Evolutionary conservation across 148 eudicot genomes (phyloP).

Genomic region (Rhododendron williamsianum): DNA sequence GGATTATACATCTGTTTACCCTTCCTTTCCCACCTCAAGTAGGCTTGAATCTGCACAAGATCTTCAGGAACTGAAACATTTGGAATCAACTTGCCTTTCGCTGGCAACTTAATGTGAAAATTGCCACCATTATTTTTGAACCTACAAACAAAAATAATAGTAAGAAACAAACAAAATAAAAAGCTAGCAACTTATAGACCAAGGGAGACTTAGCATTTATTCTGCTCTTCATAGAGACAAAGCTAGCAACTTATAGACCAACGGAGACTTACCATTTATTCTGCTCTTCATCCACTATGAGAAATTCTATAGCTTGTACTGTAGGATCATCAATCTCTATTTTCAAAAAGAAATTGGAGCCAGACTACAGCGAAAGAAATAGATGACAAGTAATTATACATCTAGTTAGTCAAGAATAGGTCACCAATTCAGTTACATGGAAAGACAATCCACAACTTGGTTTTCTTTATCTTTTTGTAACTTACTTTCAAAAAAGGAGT

Average conservation of each 20-base stretch:
- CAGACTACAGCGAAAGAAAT: conserved; percentile 52
- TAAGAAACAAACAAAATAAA: not conserved
- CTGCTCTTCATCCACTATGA: conserved; percentile 67
- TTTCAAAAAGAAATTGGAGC: conserved; percentile 47
- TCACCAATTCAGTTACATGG: not conserved
- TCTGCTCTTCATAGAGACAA: conserved; percentile 47
- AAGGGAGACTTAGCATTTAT: conserved; percentile 52
- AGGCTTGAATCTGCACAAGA: conserved; percentile 93
- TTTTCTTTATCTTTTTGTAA: not conserved
- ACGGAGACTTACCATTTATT: conserved; percentile 59
- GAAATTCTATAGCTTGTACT: conserved; percentile 85
- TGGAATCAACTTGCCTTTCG: conserved; percentile 31
- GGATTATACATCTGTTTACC: conserved; percentile 90
- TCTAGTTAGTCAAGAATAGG: not conserved
- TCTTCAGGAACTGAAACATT: conserved; percentile 81
- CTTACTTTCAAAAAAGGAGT: conserved; percentile 77
- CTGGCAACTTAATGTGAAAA: conserved; percentile 59
- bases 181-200: not conserved
- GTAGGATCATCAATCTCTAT: conserved; percentile 86
- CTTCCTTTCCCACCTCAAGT: conserved; percentile 92
- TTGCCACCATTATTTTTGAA: conserved; percentile 80
- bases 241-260: not conserved
- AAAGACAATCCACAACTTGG: not conserved
- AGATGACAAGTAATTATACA: not conserved
- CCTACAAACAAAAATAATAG: conserved; percentile 32